These are phyloP conservation scores for Skeletonema potamos DNA, from an alignment of 108 stramenopile genomes.

Conservation along the genomic window DNA sequence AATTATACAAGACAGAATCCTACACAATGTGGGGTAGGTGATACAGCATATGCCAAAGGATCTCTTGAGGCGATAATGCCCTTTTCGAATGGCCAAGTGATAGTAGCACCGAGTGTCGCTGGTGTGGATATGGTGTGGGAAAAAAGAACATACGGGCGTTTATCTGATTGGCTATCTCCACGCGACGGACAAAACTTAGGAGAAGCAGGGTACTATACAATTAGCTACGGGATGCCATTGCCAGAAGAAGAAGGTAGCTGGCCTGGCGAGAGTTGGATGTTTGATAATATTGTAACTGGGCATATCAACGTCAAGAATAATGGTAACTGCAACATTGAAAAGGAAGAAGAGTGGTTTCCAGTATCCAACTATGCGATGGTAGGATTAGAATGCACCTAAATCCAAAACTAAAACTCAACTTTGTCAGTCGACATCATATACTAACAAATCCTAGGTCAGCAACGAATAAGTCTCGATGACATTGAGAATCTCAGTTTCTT, in stretches of 20 bases:
- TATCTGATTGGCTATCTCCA: not conserved
- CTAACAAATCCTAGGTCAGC: no score
- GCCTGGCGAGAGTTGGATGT: not conserved
- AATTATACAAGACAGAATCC: not conserved
- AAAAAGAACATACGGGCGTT: not conserved
- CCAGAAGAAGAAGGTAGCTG: not conserved
- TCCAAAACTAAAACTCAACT: not conserved
- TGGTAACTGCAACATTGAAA: not conserved
- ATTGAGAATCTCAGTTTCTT: no score
- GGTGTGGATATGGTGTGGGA: not conserved
- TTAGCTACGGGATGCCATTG: not conserved
- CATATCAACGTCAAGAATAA: not conserved
- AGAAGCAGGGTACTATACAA: not conserved
- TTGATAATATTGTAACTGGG: not conserved
- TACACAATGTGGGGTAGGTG: not conserved
- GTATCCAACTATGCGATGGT: not conserved
- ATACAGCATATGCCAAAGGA: not conserved
- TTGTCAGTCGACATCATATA: no score
- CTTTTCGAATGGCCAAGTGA: not conserved
- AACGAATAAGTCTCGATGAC: no score
- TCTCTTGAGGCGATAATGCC: not conserved
- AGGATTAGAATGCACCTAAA: no score
- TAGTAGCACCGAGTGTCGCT: not conserved
- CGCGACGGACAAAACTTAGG: not conserved
- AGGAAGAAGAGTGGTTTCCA: not conserved